Evolutionary conservation across 768 basidiomycete species (phyloP).

Genomic region (Tricholoma terreum): DNA sequence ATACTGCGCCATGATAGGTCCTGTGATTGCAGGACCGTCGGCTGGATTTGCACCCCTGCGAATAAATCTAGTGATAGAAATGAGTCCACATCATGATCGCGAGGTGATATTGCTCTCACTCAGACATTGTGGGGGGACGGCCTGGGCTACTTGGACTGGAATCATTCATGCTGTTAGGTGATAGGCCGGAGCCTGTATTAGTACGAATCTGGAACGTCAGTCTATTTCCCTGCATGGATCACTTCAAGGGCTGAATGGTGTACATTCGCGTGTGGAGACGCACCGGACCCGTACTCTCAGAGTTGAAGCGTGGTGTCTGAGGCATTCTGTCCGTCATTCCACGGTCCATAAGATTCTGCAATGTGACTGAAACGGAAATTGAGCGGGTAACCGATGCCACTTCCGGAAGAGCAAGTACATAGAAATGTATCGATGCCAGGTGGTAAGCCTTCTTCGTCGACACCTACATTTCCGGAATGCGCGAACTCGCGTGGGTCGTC

Average conservation of each 20-base stretch:
- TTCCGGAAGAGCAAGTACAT: slow-evolving; percentile 31
- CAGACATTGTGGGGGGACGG: slow-evolving; percentile 46
- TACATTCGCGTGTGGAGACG: not conserved
- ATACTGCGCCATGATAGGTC: slow-evolving; percentile 70
- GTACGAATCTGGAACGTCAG: slow-evolving; percentile 14
- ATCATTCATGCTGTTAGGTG: not conserved
- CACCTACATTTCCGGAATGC: slow-evolving; percentile 29
- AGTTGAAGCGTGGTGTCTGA: slow-evolving; percentile 3
- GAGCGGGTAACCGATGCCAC: not conserved
- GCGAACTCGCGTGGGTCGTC: slow-evolving; percentile 77
- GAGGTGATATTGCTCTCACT: slow-evolving; percentile 36
- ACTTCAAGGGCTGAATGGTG: not conserved
- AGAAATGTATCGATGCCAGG: slow-evolving; percentile 47
- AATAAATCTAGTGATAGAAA: slow-evolving; percentile 29
- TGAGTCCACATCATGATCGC: slow-evolving; percentile 1
- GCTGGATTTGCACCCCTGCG: slow-evolving; percentile 30
- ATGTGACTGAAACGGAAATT: slow-evolving; percentile 22
- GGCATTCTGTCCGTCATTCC: slow-evolving; percentile 22
- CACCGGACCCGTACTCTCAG: slow-evolving; percentile 6
- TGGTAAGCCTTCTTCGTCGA: slow-evolving; percentile 29
- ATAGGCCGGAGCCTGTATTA: slow-evolving; percentile 10
- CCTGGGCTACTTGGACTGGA: slow-evolving; percentile 7
- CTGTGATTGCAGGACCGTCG: slow-evolving; percentile 43
- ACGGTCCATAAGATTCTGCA: slow-evolving; percentile 37
- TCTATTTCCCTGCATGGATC: slow-evolving; percentile 7